These are phyloP conservation scores for Pseudogymnoascus sp. DNA, from an alignment of 2,329 filamentous ascomycete genomes.

Conservation along the genomic window DNA sequence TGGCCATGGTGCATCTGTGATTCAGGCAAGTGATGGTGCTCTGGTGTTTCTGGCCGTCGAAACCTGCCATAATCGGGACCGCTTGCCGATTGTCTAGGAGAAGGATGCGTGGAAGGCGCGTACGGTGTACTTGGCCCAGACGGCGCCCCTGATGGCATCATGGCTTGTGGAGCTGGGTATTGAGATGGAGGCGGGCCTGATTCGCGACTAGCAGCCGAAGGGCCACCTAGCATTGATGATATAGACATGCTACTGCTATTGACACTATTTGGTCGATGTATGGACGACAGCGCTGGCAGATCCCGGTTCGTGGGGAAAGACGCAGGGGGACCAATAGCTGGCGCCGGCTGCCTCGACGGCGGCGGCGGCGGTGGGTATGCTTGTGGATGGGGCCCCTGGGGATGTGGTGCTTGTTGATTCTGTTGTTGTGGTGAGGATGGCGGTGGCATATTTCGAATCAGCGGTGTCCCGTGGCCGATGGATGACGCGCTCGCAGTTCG, in stretches of 20 bases:
- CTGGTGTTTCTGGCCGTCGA: slow-evolving; percentile 65
- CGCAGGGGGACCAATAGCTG: slow-evolving; percentile 31
- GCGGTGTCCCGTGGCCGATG: slow-evolving; percentile 25
- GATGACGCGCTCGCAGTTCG: slow-evolving; percentile 29
- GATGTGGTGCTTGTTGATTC: slow-evolving; percentile 32
- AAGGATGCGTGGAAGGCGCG: slow-evolving; percentile 32
- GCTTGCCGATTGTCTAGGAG: slow-evolving; percentile 30
- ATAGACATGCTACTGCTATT: slow-evolving; percentile 61
- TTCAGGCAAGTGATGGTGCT: slow-evolving; percentile 53
- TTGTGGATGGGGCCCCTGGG: slow-evolving; percentile 30
- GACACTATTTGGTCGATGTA: slow-evolving; percentile 39
- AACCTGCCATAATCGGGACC: slow-evolving; percentile 53
- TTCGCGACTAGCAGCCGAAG: slow-evolving; percentile 38
- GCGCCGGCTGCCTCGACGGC: slow-evolving; percentile 34
- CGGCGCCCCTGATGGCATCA: slow-evolving; percentile 24
- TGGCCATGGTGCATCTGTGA: slow-evolving; percentile 28
- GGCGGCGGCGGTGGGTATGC: slow-evolving; percentile 25
- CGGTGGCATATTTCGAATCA: slow-evolving; percentile 37
- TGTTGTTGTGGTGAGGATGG: slow-evolving; percentile 42
- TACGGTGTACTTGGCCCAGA: slow-evolving; percentile 29
- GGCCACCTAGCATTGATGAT: slow-evolving; percentile 59
- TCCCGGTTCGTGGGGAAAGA: slow-evolving; percentile 45
- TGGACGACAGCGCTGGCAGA: slow-evolving; percentile 40
- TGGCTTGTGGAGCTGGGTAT: slow-evolving; percentile 36
- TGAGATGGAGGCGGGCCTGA: slow-evolving; percentile 37